Evolutionary conservation across 2,329 filamentous ascomycete genomes (phyloP).

Genomic region (Pseudohalonectria lignicola): DNA sequence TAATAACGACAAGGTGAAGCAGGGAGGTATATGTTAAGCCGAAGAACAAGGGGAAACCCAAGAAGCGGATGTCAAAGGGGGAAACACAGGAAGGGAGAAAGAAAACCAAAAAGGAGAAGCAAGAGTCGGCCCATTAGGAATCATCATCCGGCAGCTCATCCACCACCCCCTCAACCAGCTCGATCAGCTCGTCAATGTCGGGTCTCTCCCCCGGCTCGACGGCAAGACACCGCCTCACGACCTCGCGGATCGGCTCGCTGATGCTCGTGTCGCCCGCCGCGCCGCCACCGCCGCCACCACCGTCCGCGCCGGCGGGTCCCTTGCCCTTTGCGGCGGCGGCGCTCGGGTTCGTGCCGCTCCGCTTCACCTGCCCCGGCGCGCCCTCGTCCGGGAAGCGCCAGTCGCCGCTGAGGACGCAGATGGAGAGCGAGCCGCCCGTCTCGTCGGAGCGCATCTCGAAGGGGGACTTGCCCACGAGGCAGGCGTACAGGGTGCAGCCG

Average conservation of each 20-base stretch:
- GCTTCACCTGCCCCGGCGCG: conserved; percentile 44
- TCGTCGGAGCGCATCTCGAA: conserved; percentile 95
- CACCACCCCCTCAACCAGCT: conserved; percentile 65
- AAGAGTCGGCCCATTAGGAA: neutral
- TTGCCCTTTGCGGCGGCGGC: conserved; percentile 17
- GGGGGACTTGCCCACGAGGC: conserved; percentile 89
- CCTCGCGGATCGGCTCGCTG: conserved; percentile 72
- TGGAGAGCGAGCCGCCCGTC: conserved; percentile 83
- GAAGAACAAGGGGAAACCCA: no score
- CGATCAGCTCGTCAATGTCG: conserved; percentile 74
- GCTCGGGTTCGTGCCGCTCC: no score
- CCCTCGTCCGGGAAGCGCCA: conserved; percentile 89
- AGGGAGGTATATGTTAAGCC: no score
- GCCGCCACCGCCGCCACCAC: conserved; percentile 13
- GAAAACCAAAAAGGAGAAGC: neutral
- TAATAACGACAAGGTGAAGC: no score
- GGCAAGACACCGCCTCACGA: conserved; percentile 75
- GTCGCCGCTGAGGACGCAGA: conserved; percentile 87
- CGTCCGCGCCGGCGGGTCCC: conserved; percentile 12
- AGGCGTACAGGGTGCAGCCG: conserved; percentile 95
- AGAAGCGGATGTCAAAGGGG: no score
- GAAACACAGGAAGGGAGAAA: neutral
- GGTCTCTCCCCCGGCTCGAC: conserved; percentile 84
- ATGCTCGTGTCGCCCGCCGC: conserved; percentile 42
- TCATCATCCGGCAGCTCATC: conserved; percentile 52